Percentiles rank a stretch among this genome's conserved stretches.
These are phyloP conservation scores for Didymella exigua DNA, from an alignment of 2,329 filamentous ascomycete genomes.

Conservation along the genomic window DNA sequence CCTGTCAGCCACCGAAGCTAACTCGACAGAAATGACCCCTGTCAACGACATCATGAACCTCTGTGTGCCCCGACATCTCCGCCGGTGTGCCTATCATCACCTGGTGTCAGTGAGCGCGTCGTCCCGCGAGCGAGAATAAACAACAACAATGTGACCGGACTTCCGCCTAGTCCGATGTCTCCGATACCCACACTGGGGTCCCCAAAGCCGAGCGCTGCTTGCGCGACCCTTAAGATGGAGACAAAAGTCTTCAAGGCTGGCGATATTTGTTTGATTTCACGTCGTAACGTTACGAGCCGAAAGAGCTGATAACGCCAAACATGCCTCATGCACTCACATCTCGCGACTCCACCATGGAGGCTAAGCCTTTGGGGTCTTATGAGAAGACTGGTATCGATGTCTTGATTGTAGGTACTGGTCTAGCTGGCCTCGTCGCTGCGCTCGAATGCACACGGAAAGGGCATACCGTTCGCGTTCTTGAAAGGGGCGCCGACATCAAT, in stretches of 20 bases:
- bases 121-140: conserved; percentile 5
- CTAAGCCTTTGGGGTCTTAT: conserved; percentile 60
- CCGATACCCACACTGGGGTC: conserved; percentile 29
- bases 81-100: conserved; percentile 23
- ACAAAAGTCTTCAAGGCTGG: conserved; percentile 9
- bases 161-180: conserved; percentile 20
- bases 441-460: conserved; percentile 50
- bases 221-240: conserved; percentile 23
- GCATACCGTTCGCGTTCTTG: conserved; percentile 48
- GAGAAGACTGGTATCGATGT: conserved; percentile 50
- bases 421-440: conserved; percentile 47
- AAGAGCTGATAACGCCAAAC: conserved; percentile 12
- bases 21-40: neutral
- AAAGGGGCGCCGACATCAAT: conserved; percentile 57
- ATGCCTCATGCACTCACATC: conserved; percentile 53
- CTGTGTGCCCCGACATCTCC: conserved; percentile 19
- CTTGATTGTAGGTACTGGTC: conserved; percentile 48
- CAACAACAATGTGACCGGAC: conserved; percentile 15
- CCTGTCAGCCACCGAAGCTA: conserved; percentile 19
- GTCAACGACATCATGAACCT: conserved; percentile 23
- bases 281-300: conserved; percentile 4
- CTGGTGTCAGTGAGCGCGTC: conserved; percentile 1
- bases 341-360: conserved; percentile 54
- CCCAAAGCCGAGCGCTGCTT: conserved; percentile 26
- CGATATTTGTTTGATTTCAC: conserved; percentile 10